Conservation (phyloP, 1,139 yeast species). For the Magnusiomyces suaveolens region DNA sequence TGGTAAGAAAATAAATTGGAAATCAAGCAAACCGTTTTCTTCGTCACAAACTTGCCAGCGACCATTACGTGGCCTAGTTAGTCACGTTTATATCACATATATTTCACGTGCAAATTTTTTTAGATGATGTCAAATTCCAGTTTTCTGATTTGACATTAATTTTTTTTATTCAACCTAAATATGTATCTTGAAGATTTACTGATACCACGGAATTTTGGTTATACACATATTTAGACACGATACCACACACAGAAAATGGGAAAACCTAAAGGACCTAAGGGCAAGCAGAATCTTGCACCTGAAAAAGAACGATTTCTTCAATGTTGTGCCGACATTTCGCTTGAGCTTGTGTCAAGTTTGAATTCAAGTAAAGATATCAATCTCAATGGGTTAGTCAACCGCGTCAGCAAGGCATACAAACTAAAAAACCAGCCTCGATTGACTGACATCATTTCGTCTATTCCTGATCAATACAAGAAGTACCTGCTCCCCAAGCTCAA, state of each 20-base stretch:
- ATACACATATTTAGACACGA: background rate
- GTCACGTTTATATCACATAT: background rate
- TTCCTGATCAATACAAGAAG: constrained; percentile 92
- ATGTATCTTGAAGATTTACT: too few relatives aligned
- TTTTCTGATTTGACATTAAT: background rate
- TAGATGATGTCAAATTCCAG: background rate
- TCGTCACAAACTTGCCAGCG: background rate
- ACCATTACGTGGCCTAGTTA: background rate
- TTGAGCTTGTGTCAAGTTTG: constrained; percentile 74
- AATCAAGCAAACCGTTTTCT: too few relatives aligned
- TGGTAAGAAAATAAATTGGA: too few relatives aligned
- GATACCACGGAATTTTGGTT: too few relatives aligned
- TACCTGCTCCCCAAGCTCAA: constrained; percentile 84
- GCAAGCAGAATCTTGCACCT: constrained; percentile 28
- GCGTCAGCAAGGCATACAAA: constrained; percentile 82
- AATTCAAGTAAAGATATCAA: constrained; percentile 73
- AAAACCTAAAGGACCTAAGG: constrained; percentile 22
- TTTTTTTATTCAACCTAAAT: background rate
- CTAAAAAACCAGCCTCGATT: constrained; percentile 86
- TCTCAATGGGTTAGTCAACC: constrained; percentile 77
- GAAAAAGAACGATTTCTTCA: constrained; percentile 89
- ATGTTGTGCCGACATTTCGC: constrained; percentile 86
- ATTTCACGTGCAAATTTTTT: background rate
- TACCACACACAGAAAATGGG: background rate
- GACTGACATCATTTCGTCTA: constrained; percentile 88